Evolutionary conservation across 768 basidiomycete genomes (phyloP).

Genomic region (Suillus luteus): DNA sequence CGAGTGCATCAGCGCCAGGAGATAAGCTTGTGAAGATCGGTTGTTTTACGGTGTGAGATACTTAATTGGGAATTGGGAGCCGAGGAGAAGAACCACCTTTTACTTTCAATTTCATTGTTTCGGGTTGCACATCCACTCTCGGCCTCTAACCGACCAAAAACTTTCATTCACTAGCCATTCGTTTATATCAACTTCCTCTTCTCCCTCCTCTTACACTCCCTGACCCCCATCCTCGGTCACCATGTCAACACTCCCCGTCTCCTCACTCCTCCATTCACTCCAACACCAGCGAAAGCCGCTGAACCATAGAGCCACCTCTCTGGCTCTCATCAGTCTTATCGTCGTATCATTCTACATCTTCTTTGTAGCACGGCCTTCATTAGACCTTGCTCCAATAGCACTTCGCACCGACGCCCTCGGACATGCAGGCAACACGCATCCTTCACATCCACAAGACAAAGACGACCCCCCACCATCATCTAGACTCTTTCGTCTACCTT

Average conservation of each 20-base stretch:
- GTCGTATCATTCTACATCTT: conserved; percentile 57
- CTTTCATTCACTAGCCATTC: conserved; percentile 14
- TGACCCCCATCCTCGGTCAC: conserved; percentile 24
- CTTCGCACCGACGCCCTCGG: conserved; percentile 34
- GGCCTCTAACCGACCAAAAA: not conserved
- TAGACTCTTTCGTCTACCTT: conserved; percentile 23
- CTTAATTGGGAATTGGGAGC: not conserved
- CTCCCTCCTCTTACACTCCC: conserved; percentile 7
- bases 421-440: conserved; percentile 28
- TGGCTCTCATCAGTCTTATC: conserved; percentile 55
- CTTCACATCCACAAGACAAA: conserved; percentile 19
- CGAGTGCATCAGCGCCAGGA: no score
- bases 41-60: not conserved
- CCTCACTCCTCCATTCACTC: conserved; percentile 32
- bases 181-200: conserved; percentile 1
- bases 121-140: conserved; percentile 5
- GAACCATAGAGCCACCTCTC: conserved; percentile 53
- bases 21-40: not conserved
- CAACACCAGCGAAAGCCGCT: conserved; percentile 42
- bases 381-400: conserved; percentile 39
- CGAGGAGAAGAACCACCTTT: conserved; percentile 3
- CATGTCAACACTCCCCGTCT: conserved; percentile 29
- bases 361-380: conserved; percentile 47
- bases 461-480: conserved; percentile 35
- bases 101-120: not conserved